Conservation (phyloP, 2,329 filamentous ascomycete genomes). For the Magnaporthiopsis poae region DNA sequence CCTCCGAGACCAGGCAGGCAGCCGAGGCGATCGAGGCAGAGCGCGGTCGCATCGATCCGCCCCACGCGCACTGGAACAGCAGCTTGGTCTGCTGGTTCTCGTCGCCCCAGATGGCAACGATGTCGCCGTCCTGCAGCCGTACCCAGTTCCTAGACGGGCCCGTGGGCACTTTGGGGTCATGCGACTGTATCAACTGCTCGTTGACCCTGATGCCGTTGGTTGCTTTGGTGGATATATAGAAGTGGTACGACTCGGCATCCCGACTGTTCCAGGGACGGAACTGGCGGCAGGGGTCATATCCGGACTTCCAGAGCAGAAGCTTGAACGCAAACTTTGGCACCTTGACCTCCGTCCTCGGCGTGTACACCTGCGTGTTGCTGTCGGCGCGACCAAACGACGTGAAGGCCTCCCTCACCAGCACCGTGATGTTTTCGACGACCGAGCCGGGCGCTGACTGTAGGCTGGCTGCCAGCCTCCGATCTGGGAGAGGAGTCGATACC, state of each 20-base stretch:
- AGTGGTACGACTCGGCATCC: conserved; percentile 48
- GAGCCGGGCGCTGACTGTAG: conserved; percentile 59
- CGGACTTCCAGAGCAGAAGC: conserved; percentile 62
- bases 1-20: conserved; percentile 27
- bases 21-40: conserved; percentile 6
- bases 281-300: conserved; percentile 50
- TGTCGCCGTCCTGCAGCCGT: conserved; percentile 65
- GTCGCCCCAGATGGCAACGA: conserved; percentile 58
- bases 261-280: conserved; percentile 44
- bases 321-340: conserved; percentile 77
- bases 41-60: conserved; percentile 33
- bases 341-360: conserved; percentile 52
- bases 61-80: conserved; percentile 46
- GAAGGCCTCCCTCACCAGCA: conserved; percentile 57
- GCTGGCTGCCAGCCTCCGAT: conserved; percentile 34
- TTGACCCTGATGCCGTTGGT: conserved; percentile 70
- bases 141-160: conserved; percentile 53
- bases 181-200: conserved; percentile 50
- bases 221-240: conserved; percentile 72
- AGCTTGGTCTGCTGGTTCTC: conserved; percentile 26
- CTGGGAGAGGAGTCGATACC: not conserved
- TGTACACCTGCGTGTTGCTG: conserved; percentile 59
- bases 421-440: conserved; percentile 48
- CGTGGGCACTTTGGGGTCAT: conserved; percentile 42
- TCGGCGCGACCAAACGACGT: conserved; percentile 68